Base-by-base conservation (phyloP, 495 filamentous ascomycete species). In the Neurospora sp. region DNA sequence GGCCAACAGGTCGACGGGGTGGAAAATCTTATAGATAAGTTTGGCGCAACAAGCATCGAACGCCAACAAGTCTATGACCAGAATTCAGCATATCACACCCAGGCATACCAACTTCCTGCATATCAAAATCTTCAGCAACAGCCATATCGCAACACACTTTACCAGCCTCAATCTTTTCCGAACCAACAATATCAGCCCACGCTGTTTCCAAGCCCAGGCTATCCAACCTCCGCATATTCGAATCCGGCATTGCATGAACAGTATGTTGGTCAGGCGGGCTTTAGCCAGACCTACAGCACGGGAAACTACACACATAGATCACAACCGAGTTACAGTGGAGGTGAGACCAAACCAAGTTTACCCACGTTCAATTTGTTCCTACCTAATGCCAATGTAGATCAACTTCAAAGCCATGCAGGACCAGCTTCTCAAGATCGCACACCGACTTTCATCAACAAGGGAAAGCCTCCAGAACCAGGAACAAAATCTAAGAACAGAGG, bases 1-100 rank as follows among this genome's bases (percentile, higher is more conserved):
- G 35, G n/a, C 31, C 70, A 45, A 18, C 74, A 74, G 18, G 72
- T 42, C 37, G 61, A 71, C 8, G 42, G 41, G 41, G 59, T 74
- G 12, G 71, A 73, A 20, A 42, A 70, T 12, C 59, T 77, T 38
- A 42, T 69, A 27, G 27, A 53, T 18, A 31, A 31, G 0, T n/a
- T 78, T n/a, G 9, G 18, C 39, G 69, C 41, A 8, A 41, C 74
- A 41, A 35, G 68, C 70, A 41, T 75, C 20, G 35, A 40, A 22
- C 20, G 45, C 68, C 44, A 73, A 22, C 69, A 71, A 42, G 71
- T 59, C 22, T 22, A 69, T 35, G 12, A 53, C 65, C 71, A 72
- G 16, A 42, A 69, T 38, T 35, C 9, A 31, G 22, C 35, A 68
- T 69, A 72, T 69, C 31, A 20, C 27, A 65, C 27, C 53, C 53